These are phyloP conservation scores for Lichtheimia corymbifera DNA, from an alignment of 371 early-diverging fungal species.

Conservation along the genomic window DNA sequence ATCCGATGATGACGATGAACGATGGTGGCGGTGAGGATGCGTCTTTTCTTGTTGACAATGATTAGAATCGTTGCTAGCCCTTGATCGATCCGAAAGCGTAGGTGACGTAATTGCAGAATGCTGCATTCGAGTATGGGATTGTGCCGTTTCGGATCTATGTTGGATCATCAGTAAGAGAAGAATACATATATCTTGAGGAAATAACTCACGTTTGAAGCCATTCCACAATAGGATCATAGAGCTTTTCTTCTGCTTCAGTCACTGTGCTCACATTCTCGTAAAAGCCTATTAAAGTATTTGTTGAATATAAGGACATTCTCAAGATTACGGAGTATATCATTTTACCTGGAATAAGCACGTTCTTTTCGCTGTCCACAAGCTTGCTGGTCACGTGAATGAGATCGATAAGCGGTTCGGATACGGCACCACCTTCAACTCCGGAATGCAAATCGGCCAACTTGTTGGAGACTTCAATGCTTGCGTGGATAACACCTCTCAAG, in stretches of 20 bases:
- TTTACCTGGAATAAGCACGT: conserved; percentile 71
- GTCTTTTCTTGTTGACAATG: conserved; percentile 24
- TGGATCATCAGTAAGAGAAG: not conserved
- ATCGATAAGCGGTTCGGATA: conserved; percentile 77
- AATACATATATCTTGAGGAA: not conserved
- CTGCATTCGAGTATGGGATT: conserved; percentile 27
- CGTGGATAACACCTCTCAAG: conserved; percentile 75
- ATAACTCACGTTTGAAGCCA: conserved; percentile 42
- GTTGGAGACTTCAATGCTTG: conserved; percentile 60
- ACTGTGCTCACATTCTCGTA: conserved; percentile 61
- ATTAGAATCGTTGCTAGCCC: conserved; percentile 13
- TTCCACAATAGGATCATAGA: conserved; percentile 57
- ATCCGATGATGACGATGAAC: conserved; percentile 16
- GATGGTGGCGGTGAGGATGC: too few relatives aligned
- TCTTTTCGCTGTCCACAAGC: conserved; percentile 59
- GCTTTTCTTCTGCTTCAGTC: conserved; percentile 49
- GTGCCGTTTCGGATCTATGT: conserved; percentile 18
- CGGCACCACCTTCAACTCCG: conserved; percentile 86
- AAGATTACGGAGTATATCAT: not conserved
- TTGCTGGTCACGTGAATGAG: conserved; percentile 68
- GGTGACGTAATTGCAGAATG: conserved; percentile 40
- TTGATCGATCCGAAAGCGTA: conserved; percentile 11
- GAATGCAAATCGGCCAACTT: conserved; percentile 74
- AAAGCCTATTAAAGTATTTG: conserved; percentile 38
- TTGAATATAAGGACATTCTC: not conserved